Base-by-base conservation (phyloP, 164 flowering plant genomes). In the Vitis rotundifolia region DNA sequence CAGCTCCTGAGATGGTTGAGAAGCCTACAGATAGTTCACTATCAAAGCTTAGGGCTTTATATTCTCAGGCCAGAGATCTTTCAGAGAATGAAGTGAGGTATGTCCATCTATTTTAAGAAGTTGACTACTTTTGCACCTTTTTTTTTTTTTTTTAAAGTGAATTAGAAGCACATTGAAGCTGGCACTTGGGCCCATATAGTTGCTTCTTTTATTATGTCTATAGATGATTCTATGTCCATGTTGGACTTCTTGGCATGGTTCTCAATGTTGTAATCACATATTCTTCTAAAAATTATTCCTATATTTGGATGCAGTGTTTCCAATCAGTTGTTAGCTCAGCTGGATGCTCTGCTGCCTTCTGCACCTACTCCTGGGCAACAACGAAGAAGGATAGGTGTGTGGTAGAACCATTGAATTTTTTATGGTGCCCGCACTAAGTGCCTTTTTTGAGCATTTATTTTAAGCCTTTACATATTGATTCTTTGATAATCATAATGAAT, bases 1-100 rank as follows among this genome's bases (percentile, higher is more conserved):
- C 88, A 95, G 99, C 76, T 81, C 97, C 98, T 59, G 97, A 93
- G 80, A 75, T 90, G 71, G 90, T 89, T 57, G 99, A 95, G 83
- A 95, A 95, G 79, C 85, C 95, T 55, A 97, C 92, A 61, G 98
- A 95, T 73, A 81, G 5, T 69, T 79, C 91, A 11, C 76, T 93
- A 57, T 60, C 81, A 22, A 86, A 61, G 73, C 88, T 95, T 22
- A 91, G 86, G 73, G 54, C n/a, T 44, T 73, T 91, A 31, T 95
- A 92, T 74, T 81, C 71, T 53, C 91, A 83, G 62, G 97, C 93
- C 52, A 95, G 85, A 78, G 96, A 89, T 6, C 90, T 95, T 55
- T 83, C 97, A 19, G 99, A 91, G 73, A 81, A 8, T 77, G 98
- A 95, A 91, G 85, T 81, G 53, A 76, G 22, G 99, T 95, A 83